Percentiles rank a stretch among this genome's conserved stretches.
Evolutionary conservation across 2,329 filamentous ascomycete species (phyloP).

Genomic region (Fusarium tricinctum): DNA sequence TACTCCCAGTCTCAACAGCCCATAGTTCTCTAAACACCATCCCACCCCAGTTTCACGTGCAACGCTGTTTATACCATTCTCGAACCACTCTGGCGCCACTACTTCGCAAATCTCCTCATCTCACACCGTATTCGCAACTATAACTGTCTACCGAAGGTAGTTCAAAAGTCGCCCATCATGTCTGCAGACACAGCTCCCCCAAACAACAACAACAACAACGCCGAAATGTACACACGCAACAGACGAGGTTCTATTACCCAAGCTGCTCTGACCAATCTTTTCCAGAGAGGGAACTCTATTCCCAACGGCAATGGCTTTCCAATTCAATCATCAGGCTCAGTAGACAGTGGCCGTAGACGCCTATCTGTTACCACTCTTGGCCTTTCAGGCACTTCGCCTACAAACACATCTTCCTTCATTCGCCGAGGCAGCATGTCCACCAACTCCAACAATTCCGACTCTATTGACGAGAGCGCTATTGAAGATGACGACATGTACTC

Average conservation of each 20-base stretch:
- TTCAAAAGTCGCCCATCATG: slow-evolving; percentile 47
- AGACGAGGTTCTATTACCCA: slow-evolving; percentile 71
- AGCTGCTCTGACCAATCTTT: slow-evolving; percentile 70
- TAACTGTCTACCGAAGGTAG: slow-evolving; percentile 47
- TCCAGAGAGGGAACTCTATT: slow-evolving; percentile 68
- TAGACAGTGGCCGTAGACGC: slow-evolving; percentile 74
- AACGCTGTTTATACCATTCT: slow-evolving; percentile 43
- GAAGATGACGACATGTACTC: slow-evolving; percentile 74
- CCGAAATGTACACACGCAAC: slow-evolving; percentile 60
- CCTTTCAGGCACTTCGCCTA: slow-evolving; percentile 79
- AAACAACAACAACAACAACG: slow-evolving; percentile 50
- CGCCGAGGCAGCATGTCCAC: slow-evolving; percentile 80
- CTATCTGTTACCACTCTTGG: slow-evolving; percentile 82
- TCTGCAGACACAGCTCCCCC: slow-evolving; percentile 53
- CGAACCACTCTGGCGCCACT: slow-evolving; percentile 51
- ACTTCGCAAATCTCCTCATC: slow-evolving; percentile 43
- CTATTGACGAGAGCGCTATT: slow-evolving; percentile 79
- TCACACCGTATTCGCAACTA: slow-evolving; percentile 46
- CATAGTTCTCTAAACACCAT: slow-evolving; percentile 38
- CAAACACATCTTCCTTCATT: slow-evolving; percentile 65
- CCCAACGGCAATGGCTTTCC: slow-evolving; percentile 62
- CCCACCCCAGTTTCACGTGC: slow-evolving; percentile 46
- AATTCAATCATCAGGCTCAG: slow-evolving; percentile 55
- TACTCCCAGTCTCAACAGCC: slow-evolving; percentile 35
- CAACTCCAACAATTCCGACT: slow-evolving; percentile 67